Conservation (phyloP, 1,139 yeast species). For the Taphrina betulina region DNA sequence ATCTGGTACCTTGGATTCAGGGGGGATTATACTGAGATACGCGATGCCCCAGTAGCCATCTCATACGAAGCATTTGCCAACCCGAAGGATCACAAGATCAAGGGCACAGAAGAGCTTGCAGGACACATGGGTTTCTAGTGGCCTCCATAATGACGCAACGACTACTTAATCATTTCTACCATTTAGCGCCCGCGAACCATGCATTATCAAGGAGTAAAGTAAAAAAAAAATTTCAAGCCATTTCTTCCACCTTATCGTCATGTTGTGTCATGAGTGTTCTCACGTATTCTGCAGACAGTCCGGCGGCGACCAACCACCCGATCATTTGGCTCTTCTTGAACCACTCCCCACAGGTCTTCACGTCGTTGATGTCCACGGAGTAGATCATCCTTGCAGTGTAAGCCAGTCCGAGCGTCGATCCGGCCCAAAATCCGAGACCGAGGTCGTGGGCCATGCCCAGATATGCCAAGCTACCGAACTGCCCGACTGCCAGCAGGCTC, state of each 20-base stretch:
- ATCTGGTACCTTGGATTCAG: conserved; percentile 74
- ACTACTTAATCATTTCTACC: no score
- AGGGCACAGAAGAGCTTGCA: conserved; percentile 10
- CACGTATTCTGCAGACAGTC: conserved; percentile 15
- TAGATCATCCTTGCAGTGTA: conserved; percentile 24
- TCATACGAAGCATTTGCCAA: conserved; percentile 89
- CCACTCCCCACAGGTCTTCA: conserved; percentile 24
- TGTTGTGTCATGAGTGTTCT: neutral
- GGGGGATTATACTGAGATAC: conserved; percentile 63
- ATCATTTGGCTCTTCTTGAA: conserved; percentile 21
- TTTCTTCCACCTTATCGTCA: neutral
- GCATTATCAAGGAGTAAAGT: no score
- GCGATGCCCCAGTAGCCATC: conserved; percentile 68
- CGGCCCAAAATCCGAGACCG: conserved; percentile 12
- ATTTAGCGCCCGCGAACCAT: no score
- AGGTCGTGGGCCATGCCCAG: conserved; percentile 2
- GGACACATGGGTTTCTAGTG: conserved; percentile 9
- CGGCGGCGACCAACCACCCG: conserved; percentile 30
- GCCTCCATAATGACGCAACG: no score
- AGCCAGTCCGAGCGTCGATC: conserved; percentile 14
- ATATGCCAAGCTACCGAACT: conserved; percentile 46
- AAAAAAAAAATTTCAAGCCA: no score
- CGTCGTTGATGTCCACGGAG: conserved; percentile 12
- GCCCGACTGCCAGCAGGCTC: conserved; percentile 62
- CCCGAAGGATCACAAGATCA: conserved; percentile 73